Evolutionary conservation across 1,284 basidiomycete genomes (phyloP).

Genomic region (Tilletia indica): DNA sequence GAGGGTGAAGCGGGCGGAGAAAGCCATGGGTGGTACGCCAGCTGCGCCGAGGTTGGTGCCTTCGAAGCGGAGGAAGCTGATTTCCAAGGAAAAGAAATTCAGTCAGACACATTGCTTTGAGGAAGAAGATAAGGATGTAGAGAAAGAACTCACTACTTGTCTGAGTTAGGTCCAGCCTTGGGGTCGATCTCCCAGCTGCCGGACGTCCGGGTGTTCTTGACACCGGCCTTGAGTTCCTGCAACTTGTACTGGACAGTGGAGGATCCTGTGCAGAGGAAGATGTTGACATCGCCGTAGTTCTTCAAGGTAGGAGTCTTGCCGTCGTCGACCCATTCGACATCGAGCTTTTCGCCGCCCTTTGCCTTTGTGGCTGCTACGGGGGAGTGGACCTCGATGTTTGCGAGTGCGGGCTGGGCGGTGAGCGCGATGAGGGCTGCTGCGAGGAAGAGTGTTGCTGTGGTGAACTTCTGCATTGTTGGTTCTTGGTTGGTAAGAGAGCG

Average conservation of each 20-base stretch:
- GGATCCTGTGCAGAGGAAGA: constrained; percentile 45
- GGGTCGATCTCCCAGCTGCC: constrained; percentile 33
- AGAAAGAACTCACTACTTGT: constrained; percentile 32
- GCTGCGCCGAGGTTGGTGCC: constrained; percentile 33
- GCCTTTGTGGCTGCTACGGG: constrained; percentile 29
- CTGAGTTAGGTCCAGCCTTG: constrained; percentile 35
- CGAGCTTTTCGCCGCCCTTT: constrained; percentile 33
- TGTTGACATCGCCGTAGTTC: constrained; percentile 45
- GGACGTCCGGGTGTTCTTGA: constrained; percentile 24
- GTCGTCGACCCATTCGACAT: constrained; percentile 45
- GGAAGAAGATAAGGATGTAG: not conserved
- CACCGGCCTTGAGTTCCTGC: constrained; percentile 35
- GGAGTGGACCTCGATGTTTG: constrained; percentile 10
- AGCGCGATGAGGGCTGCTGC: not conserved
- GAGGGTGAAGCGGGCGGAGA: constrained; percentile 47
- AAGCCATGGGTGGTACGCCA: constrained; percentile 39
- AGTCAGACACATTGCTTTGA: not conserved
- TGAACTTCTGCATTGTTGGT: not conserved
- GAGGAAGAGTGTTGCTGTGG: not conserved
- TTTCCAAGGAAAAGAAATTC: no score
- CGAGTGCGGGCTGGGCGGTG: not conserved
- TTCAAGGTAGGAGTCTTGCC: constrained; percentile 32
- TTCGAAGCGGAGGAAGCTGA: constrained; percentile 47
- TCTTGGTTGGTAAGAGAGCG: not conserved
- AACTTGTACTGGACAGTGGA: constrained; percentile 47